Base-by-base conservation (phyloP, 768 basidiomycete genomes). In the Leccinum obscurum region DNA sequence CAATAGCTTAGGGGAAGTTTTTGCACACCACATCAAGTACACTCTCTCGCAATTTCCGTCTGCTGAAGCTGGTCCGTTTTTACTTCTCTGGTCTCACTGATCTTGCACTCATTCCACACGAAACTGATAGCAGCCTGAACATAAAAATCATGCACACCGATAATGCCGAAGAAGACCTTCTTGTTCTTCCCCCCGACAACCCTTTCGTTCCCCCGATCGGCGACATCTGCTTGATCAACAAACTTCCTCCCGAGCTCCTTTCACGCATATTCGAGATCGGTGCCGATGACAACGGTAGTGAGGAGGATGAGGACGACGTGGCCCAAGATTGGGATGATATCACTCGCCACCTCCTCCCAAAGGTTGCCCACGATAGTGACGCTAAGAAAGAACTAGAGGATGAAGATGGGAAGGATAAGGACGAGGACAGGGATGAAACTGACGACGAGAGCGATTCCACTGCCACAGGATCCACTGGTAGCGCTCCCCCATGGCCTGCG, bases 241-340 rank as follows among this genome's bases (percentile, higher is more conserved):
- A 75, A 39, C 77, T 86, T 15, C 85, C 85, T 2, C 79, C 79
- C 17, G 85, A 87, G 65, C 74, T 87, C 26, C 77, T 87, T 6
- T 81, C 79, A 1, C 77, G 81, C 60, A 82, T 87, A 58, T 87
- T 86, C 64, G 70, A 77, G 11, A 62, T 80, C 10, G 85, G 85
- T 5, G 75, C 77, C 54, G 68, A 75, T 37, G 75, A 76, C 37
- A 67, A 73, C 32, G 77, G 75, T 7, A 66, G 55, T 0, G 67
- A 71, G 2, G 76, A 80, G n/a, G 78, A 78, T 5, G 77, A 80
- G 20, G 78, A 78, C 8, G 77, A 76, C 8, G n/a, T 30, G 8
- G 48, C 5, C 4, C 51, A 52, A 7, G 28, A 20, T 6, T 58
- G 48, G 65, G 54, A 63, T 6, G 11, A 28, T 28, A 7, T 52